A percentile compares a stretch with the other conserved stretches of the same genome.
These are phyloP conservation scores for Mollisiaceae sp. DNA, from an alignment of 2,329 filamentous ascomycete species.

Conservation along the genomic window DNA sequence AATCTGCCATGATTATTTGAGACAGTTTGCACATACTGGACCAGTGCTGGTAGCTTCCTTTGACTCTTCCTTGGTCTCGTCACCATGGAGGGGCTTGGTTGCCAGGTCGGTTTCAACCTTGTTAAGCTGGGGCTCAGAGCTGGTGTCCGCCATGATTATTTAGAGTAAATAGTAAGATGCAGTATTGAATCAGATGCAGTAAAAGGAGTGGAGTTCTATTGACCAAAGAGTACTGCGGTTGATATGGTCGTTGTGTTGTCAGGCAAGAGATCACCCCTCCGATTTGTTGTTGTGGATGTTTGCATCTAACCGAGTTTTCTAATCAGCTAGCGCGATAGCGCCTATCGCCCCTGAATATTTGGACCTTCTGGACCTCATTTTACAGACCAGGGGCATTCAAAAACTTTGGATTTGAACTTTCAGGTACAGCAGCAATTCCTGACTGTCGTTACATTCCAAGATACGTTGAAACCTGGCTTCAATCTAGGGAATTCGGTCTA, in stretches of 20 bases:
- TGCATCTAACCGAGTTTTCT: slow-evolving; percentile 12
- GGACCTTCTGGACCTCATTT: background rate
- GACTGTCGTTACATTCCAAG: background rate
- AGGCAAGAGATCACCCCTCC: slow-evolving; percentile 16
- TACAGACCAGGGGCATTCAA: too few species aligned
- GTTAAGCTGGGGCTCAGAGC: slow-evolving; percentile 45
- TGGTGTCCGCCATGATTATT: slow-evolving; percentile 40
- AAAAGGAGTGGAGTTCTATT: slow-evolving; percentile 19
- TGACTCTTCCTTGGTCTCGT: slow-evolving; percentile 31
- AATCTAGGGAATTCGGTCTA: too few species aligned
- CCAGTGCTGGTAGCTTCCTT: slow-evolving; percentile 31
- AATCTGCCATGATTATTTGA: background rate
- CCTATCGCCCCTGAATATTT: slow-evolving; percentile 5
- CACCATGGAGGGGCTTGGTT: slow-evolving; percentile 43
- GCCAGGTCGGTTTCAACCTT: slow-evolving; percentile 51
- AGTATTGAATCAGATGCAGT: background rate
- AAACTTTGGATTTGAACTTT: too few species aligned
- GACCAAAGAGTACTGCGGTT: slow-evolving; percentile 28
- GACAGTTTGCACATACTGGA: slow-evolving; percentile 31
- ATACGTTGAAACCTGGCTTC: too few species aligned
- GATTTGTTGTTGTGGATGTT: slow-evolving; percentile 20
- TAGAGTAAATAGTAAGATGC: slow-evolving; percentile 3
- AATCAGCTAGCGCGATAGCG: slow-evolving; percentile 3
- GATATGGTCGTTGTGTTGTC: slow-evolving; percentile 23
- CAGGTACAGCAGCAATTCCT: too few species aligned